Conservation (phyloP, 148 eudicot species). For the Suaeda aralocaspica region DNA sequence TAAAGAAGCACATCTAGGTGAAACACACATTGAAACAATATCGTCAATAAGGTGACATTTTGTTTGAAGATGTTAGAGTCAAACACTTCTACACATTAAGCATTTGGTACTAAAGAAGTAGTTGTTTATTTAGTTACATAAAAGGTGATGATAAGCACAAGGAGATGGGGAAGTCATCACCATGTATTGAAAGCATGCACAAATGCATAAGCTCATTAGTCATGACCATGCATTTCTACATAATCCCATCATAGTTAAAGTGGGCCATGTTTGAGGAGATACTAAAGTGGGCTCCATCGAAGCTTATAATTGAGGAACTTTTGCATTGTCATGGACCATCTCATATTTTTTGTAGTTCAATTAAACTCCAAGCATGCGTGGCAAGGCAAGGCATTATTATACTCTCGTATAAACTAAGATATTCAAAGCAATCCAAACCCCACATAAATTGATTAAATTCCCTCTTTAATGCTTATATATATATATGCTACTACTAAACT, state of each 20-base stretch:
- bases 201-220: conserved; percentile 5
- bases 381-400: neutral
- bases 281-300: neutral
- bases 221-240: neutral
- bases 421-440: neutral
- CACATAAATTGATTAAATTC: neutral
- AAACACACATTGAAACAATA: too few species aligned
- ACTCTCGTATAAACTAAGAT: neutral
- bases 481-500: too few species aligned
- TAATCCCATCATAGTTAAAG: neutral
- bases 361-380: conserved; percentile 1
- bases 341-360: neutral
- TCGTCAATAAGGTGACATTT: too few species aligned
- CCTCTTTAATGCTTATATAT: too few species aligned
- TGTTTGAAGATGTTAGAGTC: too few species aligned
- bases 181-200: conserved; percentile 1
- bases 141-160: too few species aligned
- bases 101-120: too few species aligned
- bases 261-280: neutral
- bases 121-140: too few species aligned
- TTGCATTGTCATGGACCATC: conserved; percentile 3
- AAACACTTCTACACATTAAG: too few species aligned
- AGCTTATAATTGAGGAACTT: neutral
- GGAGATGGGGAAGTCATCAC: too few species aligned
- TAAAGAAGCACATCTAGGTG: too few species aligned